Evolutionary conservation across 371 early-diverging fungal species (phyloP).

Genomic region (Funneliformis caledonium): DNA sequence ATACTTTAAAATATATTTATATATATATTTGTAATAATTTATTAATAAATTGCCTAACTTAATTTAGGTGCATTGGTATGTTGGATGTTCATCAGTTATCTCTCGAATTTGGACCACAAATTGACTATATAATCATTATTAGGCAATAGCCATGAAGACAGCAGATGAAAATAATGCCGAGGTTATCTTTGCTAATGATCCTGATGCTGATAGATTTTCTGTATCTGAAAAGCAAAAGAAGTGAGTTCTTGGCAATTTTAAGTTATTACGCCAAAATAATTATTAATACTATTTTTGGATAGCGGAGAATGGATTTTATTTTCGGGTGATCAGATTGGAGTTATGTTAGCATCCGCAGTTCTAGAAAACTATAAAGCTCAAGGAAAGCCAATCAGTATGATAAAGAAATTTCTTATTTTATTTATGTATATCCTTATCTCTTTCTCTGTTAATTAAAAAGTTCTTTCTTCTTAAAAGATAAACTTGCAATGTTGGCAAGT

Average conservation of each 20-base stretch:
- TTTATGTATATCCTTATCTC: neutral
- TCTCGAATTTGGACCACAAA: neutral
- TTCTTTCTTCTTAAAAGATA: conserved; percentile 44
- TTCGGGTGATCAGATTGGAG: conserved; percentile 92
- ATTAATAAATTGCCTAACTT: neutral
- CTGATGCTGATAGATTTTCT: conserved; percentile 96
- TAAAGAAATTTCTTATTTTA: neutral
- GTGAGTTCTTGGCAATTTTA: conserved; percentile 10
- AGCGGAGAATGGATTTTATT: conserved; percentile 80
- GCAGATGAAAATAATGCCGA: conserved; percentile 65
- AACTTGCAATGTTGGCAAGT: conserved; percentile 84
- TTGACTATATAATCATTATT: neutral
- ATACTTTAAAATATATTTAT: too few species aligned
- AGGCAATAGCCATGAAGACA: conserved; percentile 70
- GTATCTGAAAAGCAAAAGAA: conserved; percentile 77
- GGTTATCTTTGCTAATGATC: conserved; percentile 96
- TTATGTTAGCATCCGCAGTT: conserved; percentile 79
- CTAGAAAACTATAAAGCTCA: conserved; percentile 62
- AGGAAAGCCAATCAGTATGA: conserved; percentile 58
- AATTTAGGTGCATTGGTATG: conserved; percentile 26
- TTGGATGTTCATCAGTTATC: neutral
- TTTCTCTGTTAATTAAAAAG: neutral
- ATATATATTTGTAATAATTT: neutral
- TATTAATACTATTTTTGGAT: conserved; percentile 31
- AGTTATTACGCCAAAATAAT: neutral